A percentile compares a stretch with the other conserved stretches of the same genome.
phyloP scores from a whole-genome alignment of 768 basidiomycete species.

The Terana coerulea region DNA sequence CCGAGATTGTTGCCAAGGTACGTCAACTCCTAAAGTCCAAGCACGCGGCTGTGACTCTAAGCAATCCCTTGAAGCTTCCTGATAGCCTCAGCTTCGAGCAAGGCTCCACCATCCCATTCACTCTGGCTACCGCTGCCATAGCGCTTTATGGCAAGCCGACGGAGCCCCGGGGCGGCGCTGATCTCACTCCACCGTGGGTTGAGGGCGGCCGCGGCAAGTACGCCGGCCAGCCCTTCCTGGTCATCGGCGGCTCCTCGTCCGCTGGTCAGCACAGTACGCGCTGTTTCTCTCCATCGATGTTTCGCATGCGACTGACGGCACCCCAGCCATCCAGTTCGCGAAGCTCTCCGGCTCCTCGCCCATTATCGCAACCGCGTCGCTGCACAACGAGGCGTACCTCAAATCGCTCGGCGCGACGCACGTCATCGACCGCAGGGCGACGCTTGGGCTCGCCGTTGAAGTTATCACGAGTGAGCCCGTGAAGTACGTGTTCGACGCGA shows the following conservation, averaged over 20 bases:
- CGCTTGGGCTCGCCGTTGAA: background rate
- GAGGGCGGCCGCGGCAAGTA: conserved; percentile 20
- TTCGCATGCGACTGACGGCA: background rate
- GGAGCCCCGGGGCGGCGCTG: conserved; percentile 4
- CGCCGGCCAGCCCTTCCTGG: conserved; percentile 29
- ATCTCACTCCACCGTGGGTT: background rate
- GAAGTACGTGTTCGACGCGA: conserved; percentile 22
- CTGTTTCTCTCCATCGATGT: background rate
- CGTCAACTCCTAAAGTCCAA: background rate
- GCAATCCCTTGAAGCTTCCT: conserved; percentile 18
- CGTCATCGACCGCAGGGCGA: conserved; percentile 21
- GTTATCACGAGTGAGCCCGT: conserved; percentile 17
- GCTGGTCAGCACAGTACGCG: conserved; percentile 35
- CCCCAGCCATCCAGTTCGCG: conserved; percentile 25
- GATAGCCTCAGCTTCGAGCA: conserved; percentile 26
- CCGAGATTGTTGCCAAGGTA: conserved; percentile 25
- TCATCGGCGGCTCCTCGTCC: conserved; percentile 35
- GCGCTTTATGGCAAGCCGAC: conserved; percentile 7
- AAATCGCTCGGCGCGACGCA: conserved; percentile 27
- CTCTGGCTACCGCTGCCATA: conserved; percentile 24
- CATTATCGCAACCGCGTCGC: conserved; percentile 27
- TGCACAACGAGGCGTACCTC: conserved; percentile 20
- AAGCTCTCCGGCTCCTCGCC: conserved; percentile 28
- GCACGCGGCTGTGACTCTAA: background rate
- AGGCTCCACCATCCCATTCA: conserved; percentile 27